Evolutionary conservation across 106 monocot genomes (phyloP).

Genomic region (Dendrobium officinale): DNA sequence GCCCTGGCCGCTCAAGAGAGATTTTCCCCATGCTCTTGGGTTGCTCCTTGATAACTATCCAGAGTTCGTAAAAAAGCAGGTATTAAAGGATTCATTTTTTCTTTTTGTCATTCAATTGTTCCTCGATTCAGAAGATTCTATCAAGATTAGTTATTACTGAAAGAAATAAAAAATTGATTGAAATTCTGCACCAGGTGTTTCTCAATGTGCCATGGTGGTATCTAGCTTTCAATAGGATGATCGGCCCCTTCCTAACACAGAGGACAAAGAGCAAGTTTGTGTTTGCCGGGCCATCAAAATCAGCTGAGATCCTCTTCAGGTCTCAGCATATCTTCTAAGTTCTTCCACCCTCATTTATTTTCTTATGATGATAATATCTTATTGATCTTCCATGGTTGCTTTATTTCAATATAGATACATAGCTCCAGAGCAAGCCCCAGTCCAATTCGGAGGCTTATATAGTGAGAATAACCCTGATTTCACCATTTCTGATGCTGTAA

Average conservation of each 20-base stretch:
- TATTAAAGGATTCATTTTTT: neutral
- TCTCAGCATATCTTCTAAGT: neutral
- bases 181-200: slow-evolving; percentile 50
- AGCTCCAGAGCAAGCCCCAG: slow-evolving; percentile 6
- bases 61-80: slow-evolving; percentile 85
- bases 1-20: slow-evolving; percentile 53
- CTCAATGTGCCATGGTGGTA: slow-evolving; percentile 97
- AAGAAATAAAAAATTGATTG: neutral
- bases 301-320: slow-evolving; percentile 91
- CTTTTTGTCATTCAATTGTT: neutral
- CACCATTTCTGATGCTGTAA: neutral
- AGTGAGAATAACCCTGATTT: neutral
- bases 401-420: slow-evolving; percentile 1
- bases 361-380: too few relatives aligned
- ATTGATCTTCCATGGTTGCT: too few relatives aligned
- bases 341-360: too few relatives aligned
- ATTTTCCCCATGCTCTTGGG: slow-evolving; percentile 68
- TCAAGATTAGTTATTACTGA: neutral
- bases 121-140: neutral
- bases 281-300: slow-evolving; percentile 72
- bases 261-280: slow-evolving; percentile 99
- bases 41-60: slow-evolving; percentile 98
- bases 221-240: slow-evolving; percentile 65
- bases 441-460: slow-evolving; percentile 26
- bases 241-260: slow-evolving; percentile 85